phyloP scores from a whole-genome alignment of 441 rosid species.

The Dalechampia spathulata region DNA sequence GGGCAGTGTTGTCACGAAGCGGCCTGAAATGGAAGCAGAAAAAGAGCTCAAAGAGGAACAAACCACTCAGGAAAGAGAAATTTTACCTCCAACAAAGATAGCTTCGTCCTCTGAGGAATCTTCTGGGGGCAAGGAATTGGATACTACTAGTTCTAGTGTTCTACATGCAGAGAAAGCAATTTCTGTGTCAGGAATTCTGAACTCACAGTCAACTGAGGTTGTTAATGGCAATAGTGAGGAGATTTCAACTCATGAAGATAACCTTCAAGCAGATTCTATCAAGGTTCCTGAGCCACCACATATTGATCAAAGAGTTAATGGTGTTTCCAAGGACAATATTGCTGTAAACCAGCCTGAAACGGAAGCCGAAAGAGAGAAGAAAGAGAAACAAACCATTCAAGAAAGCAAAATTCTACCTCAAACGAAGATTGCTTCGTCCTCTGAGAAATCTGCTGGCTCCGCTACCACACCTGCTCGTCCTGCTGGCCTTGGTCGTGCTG shows the following conservation, averaged over 20 bases:
- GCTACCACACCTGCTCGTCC: slow-evolving; percentile 55
- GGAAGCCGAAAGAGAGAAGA: slow-evolving; percentile 20
- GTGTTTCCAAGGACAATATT: slow-evolving; percentile 13
- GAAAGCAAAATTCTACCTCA: slow-evolving; percentile 22
- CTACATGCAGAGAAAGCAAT: no score
- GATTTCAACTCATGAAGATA: no score
- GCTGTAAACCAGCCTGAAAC: slow-evolving; percentile 19
- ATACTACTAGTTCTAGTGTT: no score
- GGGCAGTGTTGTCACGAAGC: slow-evolving; percentile 14
- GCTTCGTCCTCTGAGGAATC: slow-evolving; percentile 38
- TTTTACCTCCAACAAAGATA: slow-evolving; percentile 13
- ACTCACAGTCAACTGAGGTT: no score
- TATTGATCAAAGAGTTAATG: slow-evolving; percentile 17
- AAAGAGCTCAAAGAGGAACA: slow-evolving; percentile 20
- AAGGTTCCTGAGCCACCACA: slow-evolving; percentile 19
- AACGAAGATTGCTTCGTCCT: slow-evolving; percentile 27
- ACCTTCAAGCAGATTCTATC: not conserved
- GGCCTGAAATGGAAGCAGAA: slow-evolving; percentile 23
- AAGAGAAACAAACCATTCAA: slow-evolving; percentile 19
- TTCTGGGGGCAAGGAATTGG: no score
- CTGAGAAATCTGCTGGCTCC: slow-evolving; percentile 33
- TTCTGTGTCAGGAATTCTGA: no score
- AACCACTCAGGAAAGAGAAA: slow-evolving; percentile 21
- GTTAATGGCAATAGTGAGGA: no score
- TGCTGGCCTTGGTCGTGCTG: slow-evolving; percentile 88